These are phyloP conservation scores for Paraconiothyrium sp. DNA, from an alignment of 2,329 filamentous ascomycete species.

Conservation along the genomic window DNA sequence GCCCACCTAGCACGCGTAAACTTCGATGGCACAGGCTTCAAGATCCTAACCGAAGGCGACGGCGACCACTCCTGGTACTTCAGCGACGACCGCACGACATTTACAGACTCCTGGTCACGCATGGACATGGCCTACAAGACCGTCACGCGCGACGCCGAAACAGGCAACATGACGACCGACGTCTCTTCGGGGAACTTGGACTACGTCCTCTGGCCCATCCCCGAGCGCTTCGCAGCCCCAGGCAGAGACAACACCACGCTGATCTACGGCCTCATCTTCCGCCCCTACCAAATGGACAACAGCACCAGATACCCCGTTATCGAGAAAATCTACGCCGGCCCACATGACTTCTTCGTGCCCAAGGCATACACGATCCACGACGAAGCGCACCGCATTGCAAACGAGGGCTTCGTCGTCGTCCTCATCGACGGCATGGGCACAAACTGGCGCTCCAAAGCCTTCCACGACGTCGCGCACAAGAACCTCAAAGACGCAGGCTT, in stretches of 20 bases:
- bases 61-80: constrained; percentile 32
- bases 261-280: constrained; percentile 39
- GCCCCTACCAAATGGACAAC: constrained; percentile 32
- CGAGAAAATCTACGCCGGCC: constrained; percentile 40
- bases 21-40: constrained; percentile 38
- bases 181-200: constrained; percentile 30
- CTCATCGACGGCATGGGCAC: constrained; percentile 42
- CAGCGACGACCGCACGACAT: constrained; percentile 25
- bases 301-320: constrained; percentile 38
- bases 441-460: constrained; percentile 42
- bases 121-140: constrained; percentile 35
- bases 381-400: constrained; percentile 29
- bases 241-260: constrained; percentile 36
- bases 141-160: constrained; percentile 33
- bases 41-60: constrained; percentile 35
- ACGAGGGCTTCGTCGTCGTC: constrained; percentile 38
- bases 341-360: constrained; percentile 35
- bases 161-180: constrained; percentile 26
- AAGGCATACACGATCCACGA: constrained; percentile 27
- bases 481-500: constrained; percentile 42
- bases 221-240: constrained; percentile 35
- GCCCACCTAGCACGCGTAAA: constrained; percentile 38
- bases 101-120: constrained; percentile 38
- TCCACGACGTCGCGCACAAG: constrained; percentile 38
- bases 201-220: constrained; percentile 27